These are phyloP conservation scores for Babesia sp. DNA, from an alignment of 169 alveolate genomes.

Conservation along the genomic window DNA sequence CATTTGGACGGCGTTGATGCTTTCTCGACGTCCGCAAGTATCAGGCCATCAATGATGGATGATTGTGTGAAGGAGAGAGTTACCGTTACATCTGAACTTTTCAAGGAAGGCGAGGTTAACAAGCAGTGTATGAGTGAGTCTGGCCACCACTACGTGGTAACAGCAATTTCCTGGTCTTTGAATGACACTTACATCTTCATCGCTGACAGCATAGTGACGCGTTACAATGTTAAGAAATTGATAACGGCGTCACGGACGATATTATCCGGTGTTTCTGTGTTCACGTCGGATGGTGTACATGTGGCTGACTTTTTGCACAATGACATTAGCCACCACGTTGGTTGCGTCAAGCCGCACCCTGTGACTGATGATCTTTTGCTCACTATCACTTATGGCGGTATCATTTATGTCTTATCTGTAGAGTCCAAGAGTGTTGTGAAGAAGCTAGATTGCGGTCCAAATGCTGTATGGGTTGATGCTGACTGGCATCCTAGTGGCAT, in stretches of 20 bases:
- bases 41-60: slow-evolving; percentile 3
- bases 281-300: slow-evolving; percentile 33
- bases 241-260: slow-evolving; percentile 41
- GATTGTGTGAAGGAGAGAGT: background rate
- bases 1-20: background rate
- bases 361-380: slow-evolving; percentile 31
- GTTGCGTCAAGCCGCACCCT: slow-evolving; percentile 47
- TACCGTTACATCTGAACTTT: background rate
- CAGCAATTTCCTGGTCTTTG: slow-evolving; percentile 41
- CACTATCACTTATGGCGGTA: slow-evolving; percentile 35
- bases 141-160: slow-evolving; percentile 46
- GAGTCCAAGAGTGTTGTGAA: background rate
- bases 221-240: slow-evolving; percentile 32
- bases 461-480: slow-evolving; percentile 59
- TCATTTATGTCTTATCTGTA: slow-evolving; percentile 12
- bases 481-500: slow-evolving; percentile 65
- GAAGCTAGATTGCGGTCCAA: slow-evolving; percentile 47
- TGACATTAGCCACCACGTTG: slow-evolving; percentile 42
- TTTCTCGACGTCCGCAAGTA: background rate
- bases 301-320: slow-evolving; percentile 44
- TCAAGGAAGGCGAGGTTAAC: background rate
- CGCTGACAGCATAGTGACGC: slow-evolving; percentile 56
- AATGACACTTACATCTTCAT: slow-evolving; percentile 31
- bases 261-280: slow-evolving; percentile 48
- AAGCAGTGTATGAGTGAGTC: slow-evolving; percentile 20